phyloP scores from a whole-genome alignment of 768 basidiomycete genomes.

The Russula dissimulans region DNA sequence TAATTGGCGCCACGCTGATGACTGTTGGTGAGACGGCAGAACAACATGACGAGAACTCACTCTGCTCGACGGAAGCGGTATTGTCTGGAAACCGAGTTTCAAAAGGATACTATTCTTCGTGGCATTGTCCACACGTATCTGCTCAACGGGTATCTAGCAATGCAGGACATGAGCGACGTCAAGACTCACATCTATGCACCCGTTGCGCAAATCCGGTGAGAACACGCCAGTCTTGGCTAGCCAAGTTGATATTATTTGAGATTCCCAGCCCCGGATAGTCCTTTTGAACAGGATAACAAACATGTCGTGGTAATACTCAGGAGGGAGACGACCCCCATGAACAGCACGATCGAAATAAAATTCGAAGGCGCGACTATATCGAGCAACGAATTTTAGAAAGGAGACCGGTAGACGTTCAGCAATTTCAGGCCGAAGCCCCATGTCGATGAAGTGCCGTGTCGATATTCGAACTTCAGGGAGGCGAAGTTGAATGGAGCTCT shows the following conservation, averaged over 20 bases:
- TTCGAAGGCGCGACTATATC: not conserved
- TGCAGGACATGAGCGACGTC: too few relatives aligned
- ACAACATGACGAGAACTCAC: not conserved
- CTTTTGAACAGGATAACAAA: too few relatives aligned
- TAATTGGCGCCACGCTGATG: too few relatives aligned
- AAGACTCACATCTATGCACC: not conserved
- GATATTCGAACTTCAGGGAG: not conserved
- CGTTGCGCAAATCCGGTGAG: too few relatives aligned
- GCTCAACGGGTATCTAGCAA: too few relatives aligned
- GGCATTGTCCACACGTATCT: constrained; percentile 1
- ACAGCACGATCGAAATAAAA: not conserved
- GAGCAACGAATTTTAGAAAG: not conserved
- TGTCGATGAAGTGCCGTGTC: not conserved
- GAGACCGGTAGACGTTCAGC: not conserved
- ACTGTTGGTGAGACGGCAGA: too few relatives aligned
- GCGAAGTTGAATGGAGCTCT: not conserved
- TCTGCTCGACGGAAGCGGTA: too few relatives aligned
- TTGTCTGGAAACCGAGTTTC: not conserved
- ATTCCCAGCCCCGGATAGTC: too few relatives aligned
- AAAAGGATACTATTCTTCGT: not conserved
- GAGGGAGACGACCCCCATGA: not conserved
- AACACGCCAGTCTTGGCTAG: too few relatives aligned
- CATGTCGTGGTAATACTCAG: too few relatives aligned
- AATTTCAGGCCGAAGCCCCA: constrained; percentile 1
- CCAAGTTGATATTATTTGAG: too few relatives aligned